Evolutionary conservation across 352 stramenopile species (phyloP).

Genomic region (Blastocystis sp.): DNA sequence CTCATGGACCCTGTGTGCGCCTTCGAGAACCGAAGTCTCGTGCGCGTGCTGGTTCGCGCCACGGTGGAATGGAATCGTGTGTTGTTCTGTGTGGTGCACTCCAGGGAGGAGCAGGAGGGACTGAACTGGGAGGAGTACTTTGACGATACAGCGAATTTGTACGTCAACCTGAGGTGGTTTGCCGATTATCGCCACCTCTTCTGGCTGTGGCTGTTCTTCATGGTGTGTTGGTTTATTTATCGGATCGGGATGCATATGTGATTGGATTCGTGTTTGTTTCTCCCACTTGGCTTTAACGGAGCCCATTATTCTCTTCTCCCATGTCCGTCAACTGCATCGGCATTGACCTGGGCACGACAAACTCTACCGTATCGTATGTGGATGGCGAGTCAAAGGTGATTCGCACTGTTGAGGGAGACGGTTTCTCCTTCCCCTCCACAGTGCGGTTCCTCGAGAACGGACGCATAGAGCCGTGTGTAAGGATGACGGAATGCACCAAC

Average conservation of each 20-base stretch:
- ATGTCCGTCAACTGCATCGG: background rate
- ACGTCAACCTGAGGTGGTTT: constrained; percentile 42
- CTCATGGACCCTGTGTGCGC: constrained; percentile 21
- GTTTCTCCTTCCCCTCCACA: background rate
- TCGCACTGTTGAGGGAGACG: background rate
- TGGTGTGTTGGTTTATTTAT: constrained; percentile 39
- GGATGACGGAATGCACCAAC: background rate
- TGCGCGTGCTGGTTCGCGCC: background rate
- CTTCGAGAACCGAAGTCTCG: constrained; percentile 5
- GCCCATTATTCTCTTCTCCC: too few species aligned
- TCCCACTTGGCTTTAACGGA: too few species aligned
- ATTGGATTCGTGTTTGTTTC: constrained; percentile 38
- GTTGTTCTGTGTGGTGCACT: background rate
- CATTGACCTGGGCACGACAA: constrained; percentile 44
- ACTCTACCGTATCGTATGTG: constrained; percentile 6
- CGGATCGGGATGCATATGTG: constrained; percentile 52
- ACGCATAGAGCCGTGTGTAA: background rate
- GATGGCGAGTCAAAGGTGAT: background rate
- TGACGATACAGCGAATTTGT: constrained; percentile 25
- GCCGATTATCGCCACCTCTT: constrained; percentile 24
- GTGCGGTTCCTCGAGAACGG: background rate
- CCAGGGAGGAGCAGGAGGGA: background rate
- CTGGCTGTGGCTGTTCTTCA: constrained; percentile 32
- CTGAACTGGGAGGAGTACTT: constrained; percentile 60
- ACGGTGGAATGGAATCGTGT: constrained; percentile 24